These are phyloP conservation scores for Chlamydomonas asymmetrica DNA, from an alignment of 139 green algal genomes.

Conservation along the genomic window DNA sequence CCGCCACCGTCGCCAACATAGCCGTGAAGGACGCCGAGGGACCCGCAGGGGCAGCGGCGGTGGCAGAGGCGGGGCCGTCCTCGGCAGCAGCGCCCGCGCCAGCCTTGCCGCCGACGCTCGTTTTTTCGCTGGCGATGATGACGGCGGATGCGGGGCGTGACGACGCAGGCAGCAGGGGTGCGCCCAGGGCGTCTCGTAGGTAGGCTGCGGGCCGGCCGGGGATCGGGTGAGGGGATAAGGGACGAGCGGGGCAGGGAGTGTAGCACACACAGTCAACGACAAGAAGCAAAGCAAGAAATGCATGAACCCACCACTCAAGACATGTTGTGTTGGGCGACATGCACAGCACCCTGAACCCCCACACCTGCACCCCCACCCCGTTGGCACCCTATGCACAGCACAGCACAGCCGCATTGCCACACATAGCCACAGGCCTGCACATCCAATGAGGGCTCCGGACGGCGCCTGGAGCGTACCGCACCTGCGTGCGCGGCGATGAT, in stretches of 20 bases:
- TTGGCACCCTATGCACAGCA: too few relatives aligned
- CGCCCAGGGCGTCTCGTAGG: slow-evolving; percentile 58
- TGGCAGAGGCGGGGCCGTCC: neutral
- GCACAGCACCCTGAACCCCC: too few relatives aligned
- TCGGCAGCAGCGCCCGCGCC: slow-evolving; percentile 3
- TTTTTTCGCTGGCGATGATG: slow-evolving; percentile 58
- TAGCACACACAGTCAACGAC: too few relatives aligned
- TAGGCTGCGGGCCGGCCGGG: slow-evolving; percentile 41
- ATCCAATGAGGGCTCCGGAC: too few relatives aligned
- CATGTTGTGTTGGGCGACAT: too few relatives aligned
- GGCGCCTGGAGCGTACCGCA: too few relatives aligned
- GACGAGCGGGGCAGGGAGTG: too few relatives aligned
- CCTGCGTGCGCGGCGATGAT: slow-evolving; percentile 19
- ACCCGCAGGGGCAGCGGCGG: neutral
- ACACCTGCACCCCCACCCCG: too few relatives aligned
- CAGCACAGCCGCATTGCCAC: too few relatives aligned
- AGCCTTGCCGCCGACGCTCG: slow-evolving; percentile 32
- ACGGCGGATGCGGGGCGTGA: slow-evolving; percentile 42
- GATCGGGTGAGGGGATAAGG: neutral
- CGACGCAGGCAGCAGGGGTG: slow-evolving; percentile 34
- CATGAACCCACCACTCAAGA: too few relatives aligned
- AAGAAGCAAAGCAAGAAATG: too few relatives aligned
- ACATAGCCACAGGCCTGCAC: too few relatives aligned
- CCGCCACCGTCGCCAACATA: slow-evolving; percentile 28
- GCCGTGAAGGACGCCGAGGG: slow-evolving; percentile 26